Evolutionary conservation across 2,329 filamentous ascomycete species (phyloP).

Genomic region (Dendryphion nanum): DNA sequence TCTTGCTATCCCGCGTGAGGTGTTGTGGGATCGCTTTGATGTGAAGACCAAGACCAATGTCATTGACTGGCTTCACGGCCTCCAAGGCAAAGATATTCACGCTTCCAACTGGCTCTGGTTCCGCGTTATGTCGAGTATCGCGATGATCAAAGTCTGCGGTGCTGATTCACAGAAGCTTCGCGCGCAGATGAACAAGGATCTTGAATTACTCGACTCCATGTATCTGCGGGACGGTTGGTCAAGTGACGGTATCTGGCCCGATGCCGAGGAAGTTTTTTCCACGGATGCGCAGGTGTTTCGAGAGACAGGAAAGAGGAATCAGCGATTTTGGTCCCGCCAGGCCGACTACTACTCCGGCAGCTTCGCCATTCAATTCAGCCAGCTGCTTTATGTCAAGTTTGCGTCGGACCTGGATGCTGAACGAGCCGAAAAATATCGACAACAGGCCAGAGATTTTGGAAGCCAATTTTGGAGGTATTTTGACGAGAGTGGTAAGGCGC

Average conservation of each 20-base stretch:
- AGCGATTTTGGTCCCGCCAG: slow-evolving; percentile 25
- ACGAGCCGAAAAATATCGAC: slow-evolving; percentile 38
- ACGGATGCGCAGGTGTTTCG: neutral
- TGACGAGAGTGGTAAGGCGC: slow-evolving; percentile 43
- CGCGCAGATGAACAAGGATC: slow-evolving; percentile 42
- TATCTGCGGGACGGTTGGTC: slow-evolving; percentile 50
- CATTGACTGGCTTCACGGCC: slow-evolving; percentile 40
- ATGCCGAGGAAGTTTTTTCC: slow-evolving; percentile 16
- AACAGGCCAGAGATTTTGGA: slow-evolving; percentile 44
- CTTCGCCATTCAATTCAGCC: slow-evolving; percentile 54
- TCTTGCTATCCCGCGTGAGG: slow-evolving; percentile 1
- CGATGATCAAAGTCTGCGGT: slow-evolving; percentile 44
- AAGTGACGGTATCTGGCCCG: slow-evolving; percentile 47
- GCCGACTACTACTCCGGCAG: slow-evolving; percentile 56
- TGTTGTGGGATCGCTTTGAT: slow-evolving; percentile 1
- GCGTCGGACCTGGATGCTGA: slow-evolving; percentile 43
- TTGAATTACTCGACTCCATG: slow-evolving; percentile 47
- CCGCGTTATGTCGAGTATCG: slow-evolving; percentile 51
- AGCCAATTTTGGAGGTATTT: slow-evolving; percentile 50
- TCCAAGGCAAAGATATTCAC: slow-evolving; percentile 49
- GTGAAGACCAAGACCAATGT: slow-evolving; percentile 31
- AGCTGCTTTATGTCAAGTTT: slow-evolving; percentile 48
- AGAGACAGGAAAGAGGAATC: neutral
- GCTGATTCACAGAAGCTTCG: slow-evolving; percentile 35
- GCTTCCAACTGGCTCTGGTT: slow-evolving; percentile 56